Evolutionary conservation across 1,284 basidiomycete species (phyloP), one percentile per base, ranked within the genome.

Genomic region (Cutaneotrichosporon sp.): DNA sequence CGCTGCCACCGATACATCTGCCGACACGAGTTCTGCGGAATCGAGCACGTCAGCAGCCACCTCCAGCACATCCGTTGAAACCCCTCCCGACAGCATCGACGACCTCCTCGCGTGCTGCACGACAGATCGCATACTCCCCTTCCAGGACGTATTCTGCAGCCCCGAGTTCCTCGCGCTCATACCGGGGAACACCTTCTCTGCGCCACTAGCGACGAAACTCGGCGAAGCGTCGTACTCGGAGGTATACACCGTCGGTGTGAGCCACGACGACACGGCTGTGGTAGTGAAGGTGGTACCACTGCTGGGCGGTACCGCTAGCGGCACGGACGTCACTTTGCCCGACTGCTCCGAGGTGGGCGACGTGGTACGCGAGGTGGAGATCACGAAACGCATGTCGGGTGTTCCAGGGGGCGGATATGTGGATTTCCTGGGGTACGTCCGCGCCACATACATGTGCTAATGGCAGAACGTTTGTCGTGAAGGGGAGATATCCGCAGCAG

Each of bases 191-290:
- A 13, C n/a, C 4, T 35, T 20, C 13, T 9, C 51, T 15, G 22
- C 22, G 9, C 30, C 39, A 1, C 22, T 36, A 4, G 49, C 89
- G 71, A 78, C 77, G 58, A 98, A 98, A 76, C 85, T 97, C 49
- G 94, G 93, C 42, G 94, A 98, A 76, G 94, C 94, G 12, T 91
- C 88, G 45, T 98, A 88, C 73, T 96, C 91, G 0, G 94, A 98
- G 69, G 96, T 98, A n/a, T 98, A 90, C 75, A 85, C 85, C 4
- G 84, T 92, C 46, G 43, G 34, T 2, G 84, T 46, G 1, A 77
- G 80, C 34, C 79, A 81, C 51, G 62, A 63, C 45, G 65, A 46
- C 30, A 44, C 52, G 5, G 58, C 54, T 21, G 52, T 63, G 2
- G 65, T 72, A 4, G 53, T 67, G 36, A 69, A 67, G 45, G 58